A percentile compares a stretch with the other conserved stretches of the same genome.
phyloP scores from a whole-genome alignment of 495 filamentous ascomycete genomes.

The Penicillium canariense region DNA sequence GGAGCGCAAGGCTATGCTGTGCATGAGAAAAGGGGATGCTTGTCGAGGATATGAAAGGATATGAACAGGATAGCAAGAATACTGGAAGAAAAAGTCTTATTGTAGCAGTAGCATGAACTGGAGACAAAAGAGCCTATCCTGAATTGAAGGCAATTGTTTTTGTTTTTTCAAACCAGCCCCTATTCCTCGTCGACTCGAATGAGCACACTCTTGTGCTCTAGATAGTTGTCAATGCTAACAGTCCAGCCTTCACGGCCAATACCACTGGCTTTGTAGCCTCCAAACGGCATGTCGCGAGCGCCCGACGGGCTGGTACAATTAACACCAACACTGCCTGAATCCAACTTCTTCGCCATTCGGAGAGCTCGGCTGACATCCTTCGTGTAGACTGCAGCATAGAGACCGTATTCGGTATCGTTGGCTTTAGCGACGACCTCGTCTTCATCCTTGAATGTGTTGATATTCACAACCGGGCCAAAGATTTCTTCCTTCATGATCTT shows the following conservation, averaged over 20 bases:
- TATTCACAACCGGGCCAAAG: conserved; percentile 46
- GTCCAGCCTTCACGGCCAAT: conserved; percentile 45
- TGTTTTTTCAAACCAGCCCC: too few relatives aligned
- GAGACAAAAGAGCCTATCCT: too few relatives aligned
- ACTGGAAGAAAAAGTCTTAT: too few relatives aligned
- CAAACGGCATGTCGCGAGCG: conserved; percentile 44
- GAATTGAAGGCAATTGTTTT: too few relatives aligned
- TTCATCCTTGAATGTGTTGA: conserved; percentile 39
- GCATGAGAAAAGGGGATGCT: too few relatives aligned
- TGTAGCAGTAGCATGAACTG: too few relatives aligned
- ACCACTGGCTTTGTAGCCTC: conserved; percentile 52
- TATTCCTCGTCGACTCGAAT: conserved; percentile 22
- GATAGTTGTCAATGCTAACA: conserved; percentile 39
- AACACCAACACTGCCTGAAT: conserved; percentile 52
- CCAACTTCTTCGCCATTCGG: conserved; percentile 45
- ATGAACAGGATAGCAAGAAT: too few relatives aligned
- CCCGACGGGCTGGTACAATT: conserved; percentile 44
- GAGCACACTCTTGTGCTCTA: conserved; percentile 51
- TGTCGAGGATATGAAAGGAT: too few relatives aligned
- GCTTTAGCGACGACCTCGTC: conserved; percentile 40
- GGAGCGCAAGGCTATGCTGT: too few relatives aligned
- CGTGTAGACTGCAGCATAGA: conserved; percentile 48
- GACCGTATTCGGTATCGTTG: conserved; percentile 41
- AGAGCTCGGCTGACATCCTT: conserved; percentile 46
- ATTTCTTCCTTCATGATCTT: conserved; percentile 43